Evolutionary conservation across 2,329 filamentous ascomycete genomes (phyloP), one percentile per base, ranked within the genome.

Genomic region (Penicillium sp.): DNA sequence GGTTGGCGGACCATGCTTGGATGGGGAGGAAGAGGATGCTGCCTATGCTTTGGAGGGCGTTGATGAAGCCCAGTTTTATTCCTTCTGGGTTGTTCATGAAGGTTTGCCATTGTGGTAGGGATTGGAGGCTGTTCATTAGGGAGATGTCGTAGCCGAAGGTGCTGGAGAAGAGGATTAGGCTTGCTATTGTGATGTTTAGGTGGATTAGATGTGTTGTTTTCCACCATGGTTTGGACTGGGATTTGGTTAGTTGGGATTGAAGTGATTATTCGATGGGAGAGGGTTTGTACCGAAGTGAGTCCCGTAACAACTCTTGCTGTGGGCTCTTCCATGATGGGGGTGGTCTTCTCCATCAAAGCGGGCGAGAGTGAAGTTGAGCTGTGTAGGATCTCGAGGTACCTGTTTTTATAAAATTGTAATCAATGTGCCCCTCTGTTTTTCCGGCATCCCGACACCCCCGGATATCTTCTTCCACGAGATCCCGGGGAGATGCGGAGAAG

Each of bases 1-100:
- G 68, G 57, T 73, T 72, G 25, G 66, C 62, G 27, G 68, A 53
- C 55, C 55, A 57, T 25, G 55, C 50, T 27, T 53, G 50, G 2
- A 50, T 16, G 3, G 55, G 55, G 4, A 48, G 43, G 16, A 49
- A 53, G 31, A 49, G 13, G 1, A 57, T 57, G 15, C 50, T 45
- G 19, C 41, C 53, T 21, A 54, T 54, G 36, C 25, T 54, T 34
- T 54, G 51, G 15, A 49, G 36, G 44, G 51, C 51, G 19, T 54
- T 54, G n/a, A 54, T 54, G 21, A 48, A 41, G 19, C 51, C 44
- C 11, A 54, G 44, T 23, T 39, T 33, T 33, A 47, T 27, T n/a
- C 51, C 50, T 36, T 5, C n/a, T n/a, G 50, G 50, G 7, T 53
- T 8, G 25, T 15, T 10, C 41, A 53, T 53, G 50, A 46, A 53